Evolutionary conservation across 495 filamentous ascomycete species (phyloP).

Genomic region (Xylaria venustula): DNA sequence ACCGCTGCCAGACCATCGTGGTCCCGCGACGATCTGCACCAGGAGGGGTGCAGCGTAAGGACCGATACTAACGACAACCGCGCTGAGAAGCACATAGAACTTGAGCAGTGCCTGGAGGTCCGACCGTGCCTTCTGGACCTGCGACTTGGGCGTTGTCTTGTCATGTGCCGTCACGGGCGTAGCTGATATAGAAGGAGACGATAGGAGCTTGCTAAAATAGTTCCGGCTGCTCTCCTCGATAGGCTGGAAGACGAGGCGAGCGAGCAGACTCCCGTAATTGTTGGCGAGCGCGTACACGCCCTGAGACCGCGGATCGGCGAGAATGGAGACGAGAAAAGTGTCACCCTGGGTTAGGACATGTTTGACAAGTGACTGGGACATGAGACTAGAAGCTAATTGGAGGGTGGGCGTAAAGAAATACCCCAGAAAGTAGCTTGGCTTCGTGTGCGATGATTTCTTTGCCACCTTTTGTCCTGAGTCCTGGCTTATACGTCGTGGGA

Average conservation of each 20-base stretch:
- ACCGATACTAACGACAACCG: constrained; percentile 64
- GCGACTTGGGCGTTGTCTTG: constrained; percentile 14
- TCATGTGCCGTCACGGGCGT: not conserved
- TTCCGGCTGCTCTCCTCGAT: constrained; percentile 88
- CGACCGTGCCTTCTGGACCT: constrained; percentile 35
- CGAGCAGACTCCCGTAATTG: constrained; percentile 90
- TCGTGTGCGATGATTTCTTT: not conserved
- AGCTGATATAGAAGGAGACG: constrained; percentile 10
- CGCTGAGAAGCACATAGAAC: constrained; percentile 65
- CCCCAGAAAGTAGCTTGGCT: constrained; percentile 50
- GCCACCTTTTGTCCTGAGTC: not conserved
- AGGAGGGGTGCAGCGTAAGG: constrained; percentile 70
- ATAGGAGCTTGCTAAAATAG: constrained; percentile 76
- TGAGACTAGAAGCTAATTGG: constrained; percentile 70
- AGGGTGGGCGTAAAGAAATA: constrained; percentile 67
- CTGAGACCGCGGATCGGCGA: constrained; percentile 75
- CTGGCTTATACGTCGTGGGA: constrained; percentile 18
- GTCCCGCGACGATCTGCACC: constrained; percentile 70
- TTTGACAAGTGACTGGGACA: constrained; percentile 84
- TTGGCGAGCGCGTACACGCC: constrained; percentile 91
- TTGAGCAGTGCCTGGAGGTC: constrained; percentile 55
- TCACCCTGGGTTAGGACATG: constrained; percentile 94
- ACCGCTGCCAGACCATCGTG: constrained; percentile 65
- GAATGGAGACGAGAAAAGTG: constrained; percentile 74
- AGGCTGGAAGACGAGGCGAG: constrained; percentile 89